A percentile compares a stretch with the other conserved stretches of the same genome.
phyloP scores from a whole-genome alignment of 257 asterid genomes.

The Prunella vulgaris region DNA sequence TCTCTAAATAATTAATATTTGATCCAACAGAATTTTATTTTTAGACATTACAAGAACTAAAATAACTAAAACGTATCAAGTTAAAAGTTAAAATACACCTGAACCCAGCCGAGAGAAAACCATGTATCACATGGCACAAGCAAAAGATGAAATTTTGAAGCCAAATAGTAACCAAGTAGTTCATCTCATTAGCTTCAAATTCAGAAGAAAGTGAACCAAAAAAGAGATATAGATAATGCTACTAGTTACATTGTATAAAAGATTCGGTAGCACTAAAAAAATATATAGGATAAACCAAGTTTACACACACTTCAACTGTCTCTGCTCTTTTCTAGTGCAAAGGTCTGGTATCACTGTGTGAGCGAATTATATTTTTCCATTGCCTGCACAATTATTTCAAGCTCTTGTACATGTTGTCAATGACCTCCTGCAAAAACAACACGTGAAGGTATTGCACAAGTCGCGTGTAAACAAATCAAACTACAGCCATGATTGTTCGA shows the following conservation, averaged over 20 bases:
- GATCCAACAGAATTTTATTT: no score
- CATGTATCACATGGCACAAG: no score
- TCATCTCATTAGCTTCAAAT: not conserved
- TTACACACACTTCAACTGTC: conserved; percentile 25
- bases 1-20: no score
- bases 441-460: not conserved
- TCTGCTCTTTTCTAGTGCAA: not conserved
- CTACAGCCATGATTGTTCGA: not conserved
- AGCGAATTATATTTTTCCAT: not conserved
- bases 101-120: no score
- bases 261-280: not conserved
- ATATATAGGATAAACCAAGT: conserved; percentile 1
- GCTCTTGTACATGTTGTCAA: conserved; percentile 73
- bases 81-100: no score
- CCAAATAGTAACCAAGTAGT: not conserved
- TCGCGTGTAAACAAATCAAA: not conserved
- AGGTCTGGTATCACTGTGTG: not conserved
- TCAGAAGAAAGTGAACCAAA: not conserved
- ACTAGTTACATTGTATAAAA: not conserved
- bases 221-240: not conserved
- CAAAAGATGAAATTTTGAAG: not conserved
- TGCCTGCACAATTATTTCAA: conserved; percentile 29
- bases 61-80: no score
- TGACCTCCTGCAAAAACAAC: conserved; percentile 43
- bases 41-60: no score